A percentile compares a stretch with the other conserved stretches of the same genome.
phyloP scores from a whole-genome alignment of 345 rosid genomes.

The Arabidopsis arenosa region DNA sequence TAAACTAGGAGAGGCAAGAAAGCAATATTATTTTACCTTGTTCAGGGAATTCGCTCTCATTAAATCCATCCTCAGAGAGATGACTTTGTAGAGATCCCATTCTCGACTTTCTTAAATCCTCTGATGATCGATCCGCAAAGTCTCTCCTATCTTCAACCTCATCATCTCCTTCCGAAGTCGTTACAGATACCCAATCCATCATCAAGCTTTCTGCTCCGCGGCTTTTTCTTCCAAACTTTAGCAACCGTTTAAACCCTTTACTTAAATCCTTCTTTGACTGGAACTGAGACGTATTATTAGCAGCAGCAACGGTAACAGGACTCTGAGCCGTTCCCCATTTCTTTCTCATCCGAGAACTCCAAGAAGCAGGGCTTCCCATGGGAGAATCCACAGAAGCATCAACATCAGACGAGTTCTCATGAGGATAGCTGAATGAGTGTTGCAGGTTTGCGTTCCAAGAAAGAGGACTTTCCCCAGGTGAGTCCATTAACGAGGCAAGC shows the following conservation, averaged over 20 bases:
- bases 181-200: constrained; percentile 85
- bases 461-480: constrained; percentile 82
- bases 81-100: constrained; percentile 73
- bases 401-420: constrained; percentile 65
- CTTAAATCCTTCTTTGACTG: constrained; percentile 80
- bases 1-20: constrained; percentile 2
- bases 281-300: constrained; percentile 55
- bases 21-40: constrained; percentile 55
- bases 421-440: constrained; percentile 65
- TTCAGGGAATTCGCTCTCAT: constrained; percentile 73
- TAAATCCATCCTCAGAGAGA: constrained; percentile 59
- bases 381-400: constrained; percentile 86
- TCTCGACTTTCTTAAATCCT: constrained; percentile 87
- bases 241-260: constrained; percentile 79
- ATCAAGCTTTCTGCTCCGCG: constrained; percentile 72
- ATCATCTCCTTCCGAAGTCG: constrained; percentile 95
- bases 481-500: constrained; percentile 63
- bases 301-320: constrained; percentile 56
- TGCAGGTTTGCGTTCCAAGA: constrained; percentile 77
- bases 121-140: constrained; percentile 67
- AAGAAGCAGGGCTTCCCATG: constrained; percentile 76
- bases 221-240: constrained; percentile 85
- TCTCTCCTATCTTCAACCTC: constrained; percentile 90
- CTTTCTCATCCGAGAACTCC: constrained; percentile 90
- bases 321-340: constrained; percentile 83